Evolutionary conservation across 805 yeast genomes (phyloP).

Genomic region (Schwanniomyces occidentalis): DNA sequence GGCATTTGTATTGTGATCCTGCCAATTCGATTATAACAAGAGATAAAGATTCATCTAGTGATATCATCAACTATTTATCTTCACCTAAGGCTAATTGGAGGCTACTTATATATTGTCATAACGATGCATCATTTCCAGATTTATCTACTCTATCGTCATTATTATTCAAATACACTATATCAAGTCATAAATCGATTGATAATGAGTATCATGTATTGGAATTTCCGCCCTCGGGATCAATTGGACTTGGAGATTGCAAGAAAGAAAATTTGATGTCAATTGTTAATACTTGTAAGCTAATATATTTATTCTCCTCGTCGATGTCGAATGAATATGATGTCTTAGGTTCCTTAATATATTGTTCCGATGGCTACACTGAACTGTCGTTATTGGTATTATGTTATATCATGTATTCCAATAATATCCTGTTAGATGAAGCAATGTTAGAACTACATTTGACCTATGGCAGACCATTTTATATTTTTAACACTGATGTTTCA

Average conservation of each 20-base stretch:
- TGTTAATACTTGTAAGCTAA: constrained; percentile 66
- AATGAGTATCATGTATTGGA: constrained; percentile 37
- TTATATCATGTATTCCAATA: constrained; percentile 68
- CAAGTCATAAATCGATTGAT: constrained; percentile 21
- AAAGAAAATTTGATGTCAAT: constrained; percentile 63
- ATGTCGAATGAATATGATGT: constrained; percentile 32
- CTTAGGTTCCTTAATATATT: constrained; percentile 59
- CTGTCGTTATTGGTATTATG: constrained; percentile 74
- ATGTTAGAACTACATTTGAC: constrained; percentile 60
- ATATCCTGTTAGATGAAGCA: constrained; percentile 62
- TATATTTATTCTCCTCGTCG: constrained; percentile 43
- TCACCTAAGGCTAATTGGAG: constrained; percentile 58
- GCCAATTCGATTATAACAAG: constrained; percentile 50
- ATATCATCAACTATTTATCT: constrained; percentile 22
- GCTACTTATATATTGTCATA: constrained; percentile 58
- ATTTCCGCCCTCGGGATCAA: constrained; percentile 84
- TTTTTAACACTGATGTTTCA: constrained; percentile 73
- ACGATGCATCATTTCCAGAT: constrained; percentile 56
- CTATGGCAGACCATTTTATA: constrained; percentile 77
- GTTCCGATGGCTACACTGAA: constrained; percentile 93
- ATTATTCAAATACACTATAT: constrained; percentile 31
- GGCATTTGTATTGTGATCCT: constrained; percentile 51
- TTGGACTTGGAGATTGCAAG: constrained; percentile 70
- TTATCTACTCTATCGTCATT: constrained; percentile 36
- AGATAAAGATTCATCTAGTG: constrained; percentile 18